Base-by-base conservation (phyloP, 139 green algal genomes). In the Chlorella vulgaris region DNA sequence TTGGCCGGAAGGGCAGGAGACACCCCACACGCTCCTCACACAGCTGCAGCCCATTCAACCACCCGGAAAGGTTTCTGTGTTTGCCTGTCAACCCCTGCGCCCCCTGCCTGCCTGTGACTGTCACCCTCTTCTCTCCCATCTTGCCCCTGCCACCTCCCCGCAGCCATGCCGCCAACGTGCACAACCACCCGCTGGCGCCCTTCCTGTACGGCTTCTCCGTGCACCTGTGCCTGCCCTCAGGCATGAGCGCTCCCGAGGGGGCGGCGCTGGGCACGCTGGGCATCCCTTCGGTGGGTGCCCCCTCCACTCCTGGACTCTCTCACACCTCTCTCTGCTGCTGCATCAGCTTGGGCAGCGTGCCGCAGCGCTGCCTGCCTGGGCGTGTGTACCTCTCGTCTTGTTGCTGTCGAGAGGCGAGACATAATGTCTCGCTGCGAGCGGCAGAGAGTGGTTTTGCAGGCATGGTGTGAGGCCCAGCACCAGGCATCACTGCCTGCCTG, bases 191-290 rank as follows among this genome's bases (percentile, higher is more conserved):
- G 15, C 39, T 83, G 24, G 71, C 81, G 10, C 47, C 81, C 28
- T 38, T 86, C 36, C 60, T 86, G 7, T 86, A 86, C 33, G 81
- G 74, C 47, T 86, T 86, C 74, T 80, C 62, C 33, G 60, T 66
- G 7, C 81, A 86, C 35, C 40, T 86, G 7, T 86, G 81, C 70
- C 79, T 86, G 73, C 81, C 81, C 29, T 83, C 71, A 1, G 81
- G 74, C 50, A 81, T 85, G 71, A 68, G 55, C 21, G 81, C 68
- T 1, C 81, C 81, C 15, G 69, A 43, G 13, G 65, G 51, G 26
- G 60, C 43, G 35, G 81, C 24, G 33, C 55, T 85, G 67, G 81
- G 81, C n/a, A 78, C 81, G 7, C 47, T 82, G 58, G 81, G 81
- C 74, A 70, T 80, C 39, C 31, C 38, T 6, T 55, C n/a, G 53